These are phyloP conservation scores for Lithohypha guttulata DNA, from an alignment of 2,329 filamentous ascomycete genomes.

Conservation along the genomic window DNA sequence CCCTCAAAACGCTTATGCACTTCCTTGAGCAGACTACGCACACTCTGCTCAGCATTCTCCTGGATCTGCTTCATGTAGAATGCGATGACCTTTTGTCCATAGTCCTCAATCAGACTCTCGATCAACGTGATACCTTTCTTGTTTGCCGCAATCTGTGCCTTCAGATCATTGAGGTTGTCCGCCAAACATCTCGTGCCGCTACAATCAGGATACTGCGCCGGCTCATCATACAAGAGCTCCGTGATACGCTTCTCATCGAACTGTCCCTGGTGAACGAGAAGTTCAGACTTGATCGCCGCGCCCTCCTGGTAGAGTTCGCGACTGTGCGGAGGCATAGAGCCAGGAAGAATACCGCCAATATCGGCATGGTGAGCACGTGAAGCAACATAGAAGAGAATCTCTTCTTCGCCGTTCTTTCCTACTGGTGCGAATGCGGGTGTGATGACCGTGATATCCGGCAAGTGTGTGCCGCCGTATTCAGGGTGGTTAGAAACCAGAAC, in stretches of 20 bases:
- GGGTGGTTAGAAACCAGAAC: constrained; percentile 78
- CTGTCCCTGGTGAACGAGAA: constrained; percentile 39
- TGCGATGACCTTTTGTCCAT: constrained; percentile 64
- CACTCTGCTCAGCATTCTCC: constrained; percentile 65
- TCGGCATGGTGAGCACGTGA: constrained; percentile 65
- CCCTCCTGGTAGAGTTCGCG: constrained; percentile 56
- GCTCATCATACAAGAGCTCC: constrained; percentile 60
- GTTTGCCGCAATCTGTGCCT: constrained; percentile 78
- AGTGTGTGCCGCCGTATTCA: constrained; percentile 71
- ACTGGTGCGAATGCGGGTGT: constrained; percentile 64
- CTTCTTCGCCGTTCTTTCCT: constrained; percentile 47
- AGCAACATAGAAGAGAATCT: constrained; percentile 70
- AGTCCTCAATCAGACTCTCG: constrained; percentile 62
- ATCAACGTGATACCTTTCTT: constrained; percentile 76
- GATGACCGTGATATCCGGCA: constrained; percentile 73
- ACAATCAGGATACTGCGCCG: constrained; percentile 64
- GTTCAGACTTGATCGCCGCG: constrained; percentile 51
- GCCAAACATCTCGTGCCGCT: constrained; percentile 66
- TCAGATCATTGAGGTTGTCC: constrained; percentile 78
- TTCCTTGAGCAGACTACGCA: constrained; percentile 60
- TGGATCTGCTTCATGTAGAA: constrained; percentile 80
- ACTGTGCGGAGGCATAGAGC: constrained; percentile 61
- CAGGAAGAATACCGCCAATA: constrained; percentile 32
- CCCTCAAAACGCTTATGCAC: constrained; percentile 61
- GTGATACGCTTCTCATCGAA: constrained; percentile 70